Base-by-base conservation (phyloP, 1,284 basidiomycete species). In the Cryptococcus hybrid region DNA sequence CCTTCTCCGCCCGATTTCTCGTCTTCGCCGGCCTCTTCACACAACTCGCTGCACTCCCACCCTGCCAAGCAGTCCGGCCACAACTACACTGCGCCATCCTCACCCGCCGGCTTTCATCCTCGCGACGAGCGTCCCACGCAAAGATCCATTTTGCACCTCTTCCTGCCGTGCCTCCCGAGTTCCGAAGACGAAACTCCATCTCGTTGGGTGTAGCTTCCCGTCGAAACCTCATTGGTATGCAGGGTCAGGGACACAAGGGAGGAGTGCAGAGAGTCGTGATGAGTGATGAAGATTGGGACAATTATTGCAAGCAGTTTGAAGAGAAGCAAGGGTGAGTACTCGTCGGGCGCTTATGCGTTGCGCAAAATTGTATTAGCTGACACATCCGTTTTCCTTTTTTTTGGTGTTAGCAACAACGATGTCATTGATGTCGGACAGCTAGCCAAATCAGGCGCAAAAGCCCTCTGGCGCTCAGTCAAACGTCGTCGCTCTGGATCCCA, bases 211-310 rank as follows among this genome's bases (percentile, higher is more conserved):
- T 77, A 3, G 70, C 73, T 0, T 68, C 71, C 7, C 54, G 76
- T 38, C 70, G 67, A 52, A 69, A 69, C 49, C 60, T 78, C 58
- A 59, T 77, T 38, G 61, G 60, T 12, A 68, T 55, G 71, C 68
- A 34, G 49, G 43, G n/a, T 13, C 43, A 35, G 53, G 54, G 34
- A 46, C 52, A 30, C 50, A 30, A 47, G 47, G 34, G 60, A 5
- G 49, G 52, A 8, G 44, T 60, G 11, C 62, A 54, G 35, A 65
- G 55, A 43, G 58, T 77, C 48, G 61, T 68, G 52, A 75, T 77
- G 74, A 74, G 65, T 3, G 75, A 77, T 61, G 68, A 60, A 34
- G 70, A 77, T 47, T 77, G 75, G 75, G 73, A 71, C 52, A 65
- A 62, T 35, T 76, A 77, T 61, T 71, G 73, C 60, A 61, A 57